These are phyloP conservation scores for Taphrina flavorubra DNA, from an alignment of 1,139 yeast species.

Conservation along the genomic window DNA sequence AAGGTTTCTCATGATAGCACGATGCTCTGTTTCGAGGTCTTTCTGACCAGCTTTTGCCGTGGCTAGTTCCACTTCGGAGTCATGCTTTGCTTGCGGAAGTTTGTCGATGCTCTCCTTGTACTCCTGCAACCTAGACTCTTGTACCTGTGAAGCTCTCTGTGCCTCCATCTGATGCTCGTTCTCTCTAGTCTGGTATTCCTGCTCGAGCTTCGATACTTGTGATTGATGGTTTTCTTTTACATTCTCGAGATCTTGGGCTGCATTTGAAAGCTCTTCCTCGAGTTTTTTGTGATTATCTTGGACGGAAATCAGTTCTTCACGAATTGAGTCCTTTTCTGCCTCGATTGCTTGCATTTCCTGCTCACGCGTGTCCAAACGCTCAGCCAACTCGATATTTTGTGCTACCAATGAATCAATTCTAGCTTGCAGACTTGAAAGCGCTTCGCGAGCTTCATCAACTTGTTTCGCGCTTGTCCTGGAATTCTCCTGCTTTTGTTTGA, in stretches of 20 bases:
- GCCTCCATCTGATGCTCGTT: background rate
- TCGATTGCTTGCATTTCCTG: background rate
- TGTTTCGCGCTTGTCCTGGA: background rate
- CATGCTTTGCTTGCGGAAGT: background rate
- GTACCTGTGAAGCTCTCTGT: background rate
- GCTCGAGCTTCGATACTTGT: background rate
- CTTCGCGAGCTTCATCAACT: background rate
- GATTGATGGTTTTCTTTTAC: background rate
- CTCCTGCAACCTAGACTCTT: background rate
- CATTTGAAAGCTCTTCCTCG: constrained; percentile 2
- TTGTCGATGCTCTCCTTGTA: background rate
- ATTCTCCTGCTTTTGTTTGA: background rate
- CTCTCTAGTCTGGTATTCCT: background rate
- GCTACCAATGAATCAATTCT: background rate
- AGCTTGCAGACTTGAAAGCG: background rate
- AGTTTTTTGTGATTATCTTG: background rate
- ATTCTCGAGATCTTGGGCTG: constrained; percentile 1
- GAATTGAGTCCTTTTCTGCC: background rate
- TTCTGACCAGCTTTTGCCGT: background rate
- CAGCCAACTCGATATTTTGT: background rate
- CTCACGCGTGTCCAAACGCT: background rate
- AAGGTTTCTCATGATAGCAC: background rate
- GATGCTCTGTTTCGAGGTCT: background rate
- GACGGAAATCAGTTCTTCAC: background rate
- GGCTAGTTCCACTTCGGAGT: background rate